phyloP scores from a whole-genome alignment of 2,329 filamentous ascomycete species.

The Colletotrichum falcatum region DNA sequence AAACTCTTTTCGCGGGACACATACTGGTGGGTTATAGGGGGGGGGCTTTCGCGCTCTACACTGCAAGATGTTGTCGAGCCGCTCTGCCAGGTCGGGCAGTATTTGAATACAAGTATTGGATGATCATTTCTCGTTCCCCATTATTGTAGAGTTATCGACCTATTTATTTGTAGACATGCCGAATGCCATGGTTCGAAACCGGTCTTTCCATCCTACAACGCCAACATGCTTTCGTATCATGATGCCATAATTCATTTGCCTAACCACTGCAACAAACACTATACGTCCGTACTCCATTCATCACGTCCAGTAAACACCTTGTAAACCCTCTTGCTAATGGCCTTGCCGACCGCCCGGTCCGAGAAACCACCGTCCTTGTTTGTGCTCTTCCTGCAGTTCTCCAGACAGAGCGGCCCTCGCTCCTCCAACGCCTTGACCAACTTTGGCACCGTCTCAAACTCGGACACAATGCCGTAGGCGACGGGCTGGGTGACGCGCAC shows the following conservation, averaged over 20 bases:
- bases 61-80: no score
- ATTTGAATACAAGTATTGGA: no score
- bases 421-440: slow-evolving; percentile 70
- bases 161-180: no score
- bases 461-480: slow-evolving; percentile 74
- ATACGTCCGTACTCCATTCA: slow-evolving; percentile 67
- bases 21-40: no score
- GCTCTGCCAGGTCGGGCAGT: not conserved
- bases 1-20: slow-evolving; percentile 1
- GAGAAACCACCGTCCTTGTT: slow-evolving; percentile 69
- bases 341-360: slow-evolving; percentile 67
- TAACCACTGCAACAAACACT: not conserved
- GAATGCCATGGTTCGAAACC: not conserved
- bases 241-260: not conserved
- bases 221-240: not conserved
- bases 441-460: slow-evolving; percentile 69
- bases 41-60: not conserved
- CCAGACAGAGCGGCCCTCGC: slow-evolving; percentile 71
- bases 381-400: slow-evolving; percentile 68
- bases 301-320: slow-evolving; percentile 71
- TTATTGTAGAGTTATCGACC: no score
- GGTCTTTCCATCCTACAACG: not conserved
- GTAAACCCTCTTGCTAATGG: slow-evolving; percentile 68
- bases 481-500: slow-evolving; percentile 77
- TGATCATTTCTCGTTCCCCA: not conserved